A percentile compares a stretch with the other conserved stretches of the same genome.
Conservation (phyloP, 2,329 filamentous ascomycete genomes). For the Raffaelea ambrosiae region DNA sequence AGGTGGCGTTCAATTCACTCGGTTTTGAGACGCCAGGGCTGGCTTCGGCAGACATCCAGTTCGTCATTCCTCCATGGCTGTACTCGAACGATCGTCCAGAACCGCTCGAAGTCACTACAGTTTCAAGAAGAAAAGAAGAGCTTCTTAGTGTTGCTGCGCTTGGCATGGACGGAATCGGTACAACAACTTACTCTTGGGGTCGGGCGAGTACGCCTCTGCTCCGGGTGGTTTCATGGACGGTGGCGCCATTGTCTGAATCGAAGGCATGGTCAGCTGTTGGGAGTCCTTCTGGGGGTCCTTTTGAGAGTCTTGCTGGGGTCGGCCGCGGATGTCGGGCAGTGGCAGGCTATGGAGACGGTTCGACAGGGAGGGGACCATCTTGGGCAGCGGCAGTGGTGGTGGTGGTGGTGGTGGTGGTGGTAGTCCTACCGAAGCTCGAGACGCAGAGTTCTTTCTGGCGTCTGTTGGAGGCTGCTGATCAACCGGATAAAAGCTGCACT, state of each 20-base stretch:
- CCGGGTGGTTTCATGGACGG: slow-evolving; percentile 30
- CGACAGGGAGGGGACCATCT: slow-evolving; percentile 13
- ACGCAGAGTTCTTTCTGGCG: slow-evolving; percentile 31
- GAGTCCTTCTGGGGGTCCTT: slow-evolving; percentile 27
- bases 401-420: not conserved
- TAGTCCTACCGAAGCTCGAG: slow-evolving; percentile 27
- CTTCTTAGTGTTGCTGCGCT: not conserved
- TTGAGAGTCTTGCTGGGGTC: slow-evolving; percentile 21
- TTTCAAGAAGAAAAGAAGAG: not conserved
- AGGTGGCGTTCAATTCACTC: slow-evolving; percentile 33
- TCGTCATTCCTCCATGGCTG: slow-evolving; percentile 25
- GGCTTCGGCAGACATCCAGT: slow-evolving; percentile 37
- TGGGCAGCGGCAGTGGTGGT: slow-evolving; percentile 14
- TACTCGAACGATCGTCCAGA: slow-evolving; percentile 23
- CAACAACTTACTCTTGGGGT: slow-evolving; percentile 36
- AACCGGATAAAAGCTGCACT: slow-evolving; percentile 86
- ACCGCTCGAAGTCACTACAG: slow-evolving; percentile 25
- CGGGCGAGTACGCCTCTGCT: slow-evolving; percentile 27
- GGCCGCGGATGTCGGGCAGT: slow-evolving; percentile 27
- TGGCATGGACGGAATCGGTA: not conserved
- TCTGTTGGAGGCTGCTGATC: slow-evolving; percentile 60
- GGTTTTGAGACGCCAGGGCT: slow-evolving; percentile 32
- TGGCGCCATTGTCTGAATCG: slow-evolving; percentile 36
- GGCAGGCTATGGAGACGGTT: not conserved
- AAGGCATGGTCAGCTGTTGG: slow-evolving; percentile 33